phyloP scores from a whole-genome alignment of 768 basidiomycete species.

The Amanita subjunquillea region DNA sequence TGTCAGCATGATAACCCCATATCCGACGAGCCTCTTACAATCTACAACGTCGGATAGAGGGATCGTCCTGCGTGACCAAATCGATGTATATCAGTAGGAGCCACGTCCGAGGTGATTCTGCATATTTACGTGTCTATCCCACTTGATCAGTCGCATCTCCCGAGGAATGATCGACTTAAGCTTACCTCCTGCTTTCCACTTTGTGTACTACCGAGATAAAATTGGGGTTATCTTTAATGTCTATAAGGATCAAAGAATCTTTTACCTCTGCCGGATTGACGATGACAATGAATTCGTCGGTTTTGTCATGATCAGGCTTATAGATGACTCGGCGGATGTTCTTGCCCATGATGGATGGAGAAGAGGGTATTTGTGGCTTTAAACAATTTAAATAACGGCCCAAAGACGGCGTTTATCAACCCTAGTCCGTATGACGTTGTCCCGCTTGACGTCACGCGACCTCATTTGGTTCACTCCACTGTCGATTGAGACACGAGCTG shows the following conservation, averaged over 20 bases:
- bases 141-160: slow-evolving; percentile 9
- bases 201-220: slow-evolving; percentile 43
- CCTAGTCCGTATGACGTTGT: not conserved
- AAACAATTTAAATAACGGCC: not conserved
- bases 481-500: too few species aligned
- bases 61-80: slow-evolving; percentile 39
- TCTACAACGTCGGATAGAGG: slow-evolving; percentile 74
- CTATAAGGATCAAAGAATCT: not conserved
- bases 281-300: slow-evolving; percentile 64
- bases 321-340: slow-evolving; percentile 63
- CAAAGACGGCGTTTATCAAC: not conserved
- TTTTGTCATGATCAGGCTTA: slow-evolving; percentile 64
- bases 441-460: slow-evolving; percentile 19
- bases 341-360: slow-evolving; percentile 27
- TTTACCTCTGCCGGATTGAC: slow-evolving; percentile 57
- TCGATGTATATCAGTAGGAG: slow-evolving; percentile 4
- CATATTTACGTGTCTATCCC: slow-evolving; percentile 56
- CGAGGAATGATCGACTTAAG: slow-evolving; percentile 6
- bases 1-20: not conserved
- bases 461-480: not conserved
- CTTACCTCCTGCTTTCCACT: slow-evolving; percentile 76
- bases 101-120: not conserved
- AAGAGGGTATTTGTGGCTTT: not conserved
- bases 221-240: not conserved
- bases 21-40: slow-evolving; percentile 34